Evolutionary conservation across 306 rosid species (phyloP).

Genomic region (Cajanus cajan): DNA sequence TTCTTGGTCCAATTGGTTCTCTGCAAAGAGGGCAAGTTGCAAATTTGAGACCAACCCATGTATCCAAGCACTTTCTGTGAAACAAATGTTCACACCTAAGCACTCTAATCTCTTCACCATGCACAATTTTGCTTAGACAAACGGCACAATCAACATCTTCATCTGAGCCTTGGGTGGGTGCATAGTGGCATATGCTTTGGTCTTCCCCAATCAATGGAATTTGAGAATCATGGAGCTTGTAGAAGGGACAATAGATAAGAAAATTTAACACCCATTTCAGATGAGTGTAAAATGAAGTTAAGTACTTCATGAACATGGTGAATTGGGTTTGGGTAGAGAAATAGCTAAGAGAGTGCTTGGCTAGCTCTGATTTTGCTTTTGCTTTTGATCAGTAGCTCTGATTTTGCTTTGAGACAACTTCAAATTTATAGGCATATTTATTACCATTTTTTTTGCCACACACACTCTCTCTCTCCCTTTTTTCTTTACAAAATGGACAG

Average conservation of each 20-base stretch:
- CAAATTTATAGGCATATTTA: no score
- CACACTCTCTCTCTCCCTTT: no score
- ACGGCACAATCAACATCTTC: slow-evolving; percentile 48
- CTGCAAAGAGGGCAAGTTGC: slow-evolving; percentile 60
- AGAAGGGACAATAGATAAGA: slow-evolving; percentile 41
- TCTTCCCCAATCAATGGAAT: not conserved
- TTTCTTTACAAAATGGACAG: no score
- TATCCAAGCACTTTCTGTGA: slow-evolving; percentile 46
- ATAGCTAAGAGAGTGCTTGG: not conserved
- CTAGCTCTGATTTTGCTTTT: not conserved
- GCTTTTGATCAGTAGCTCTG: no score
- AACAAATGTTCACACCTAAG: slow-evolving; percentile 48
- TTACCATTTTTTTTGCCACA: no score
- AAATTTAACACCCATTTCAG: slow-evolving; percentile 44
- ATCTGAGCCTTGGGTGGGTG: not conserved
- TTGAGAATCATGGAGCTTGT: not conserved
- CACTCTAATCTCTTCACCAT: slow-evolving; percentile 51
- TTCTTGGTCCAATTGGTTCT: slow-evolving; percentile 15
- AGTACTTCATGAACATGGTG: slow-evolving; percentile 25
- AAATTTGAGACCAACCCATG: slow-evolving; percentile 31
- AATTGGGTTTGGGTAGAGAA: not conserved
- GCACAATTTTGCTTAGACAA: slow-evolving; percentile 41
- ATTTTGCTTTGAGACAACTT: no score
- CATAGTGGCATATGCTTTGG: not conserved
- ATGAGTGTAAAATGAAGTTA: not conserved